Evolutionary conservation across 2,329 filamentous ascomycete genomes (phyloP).

Genomic region (Penicillium sp.): DNA sequence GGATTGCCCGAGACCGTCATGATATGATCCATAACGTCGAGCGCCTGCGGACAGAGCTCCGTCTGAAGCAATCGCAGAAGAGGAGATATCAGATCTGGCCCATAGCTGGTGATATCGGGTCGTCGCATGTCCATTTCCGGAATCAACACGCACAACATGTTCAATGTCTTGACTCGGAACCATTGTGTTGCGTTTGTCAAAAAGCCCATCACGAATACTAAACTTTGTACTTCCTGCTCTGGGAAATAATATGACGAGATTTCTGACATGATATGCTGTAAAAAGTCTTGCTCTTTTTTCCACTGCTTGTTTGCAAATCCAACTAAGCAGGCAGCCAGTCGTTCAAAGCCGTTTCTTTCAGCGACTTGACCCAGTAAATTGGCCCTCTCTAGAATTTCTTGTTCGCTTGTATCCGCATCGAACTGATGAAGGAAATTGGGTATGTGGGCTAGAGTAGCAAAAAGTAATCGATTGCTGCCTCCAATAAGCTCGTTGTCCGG

Average conservation of each 20-base stretch:
- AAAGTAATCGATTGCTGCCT: constrained; percentile 75
- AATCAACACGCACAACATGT: constrained; percentile 77
- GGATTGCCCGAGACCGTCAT: constrained; percentile 90
- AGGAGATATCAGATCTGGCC: constrained; percentile 91
- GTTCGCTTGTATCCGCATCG: constrained; percentile 59
- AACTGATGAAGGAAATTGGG: constrained; percentile 78
- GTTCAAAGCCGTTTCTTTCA: constrained; percentile 64
- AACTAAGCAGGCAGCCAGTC: constrained; percentile 65
- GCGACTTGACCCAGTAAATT: constrained; percentile 68
- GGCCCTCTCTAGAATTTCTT: constrained; percentile 59
- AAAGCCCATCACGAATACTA: constrained; percentile 87
- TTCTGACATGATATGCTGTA: constrained; percentile 68
- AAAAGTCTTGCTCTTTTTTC: constrained; percentile 68
- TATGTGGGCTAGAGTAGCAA: constrained; percentile 85
- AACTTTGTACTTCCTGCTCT: constrained; percentile 72
- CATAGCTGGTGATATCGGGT: constrained; percentile 81
- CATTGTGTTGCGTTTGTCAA: constrained; percentile 83
- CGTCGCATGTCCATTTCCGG: constrained; percentile 91
- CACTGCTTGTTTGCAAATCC: constrained; percentile 67
- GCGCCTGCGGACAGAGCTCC: constrained; percentile 85
- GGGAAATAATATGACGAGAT: constrained; percentile 77
- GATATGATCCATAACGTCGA: constrained; percentile 89
- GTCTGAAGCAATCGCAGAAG: constrained; percentile 85
- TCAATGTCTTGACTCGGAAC: constrained; percentile 92
- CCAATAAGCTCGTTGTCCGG: constrained; percentile 79